A percentile compares a stretch with the other conserved stretches of the same genome.
These are phyloP conservation scores for Yarrowia sp. DNA, from an alignment of 805 yeast species.

Conservation along the genomic window DNA sequence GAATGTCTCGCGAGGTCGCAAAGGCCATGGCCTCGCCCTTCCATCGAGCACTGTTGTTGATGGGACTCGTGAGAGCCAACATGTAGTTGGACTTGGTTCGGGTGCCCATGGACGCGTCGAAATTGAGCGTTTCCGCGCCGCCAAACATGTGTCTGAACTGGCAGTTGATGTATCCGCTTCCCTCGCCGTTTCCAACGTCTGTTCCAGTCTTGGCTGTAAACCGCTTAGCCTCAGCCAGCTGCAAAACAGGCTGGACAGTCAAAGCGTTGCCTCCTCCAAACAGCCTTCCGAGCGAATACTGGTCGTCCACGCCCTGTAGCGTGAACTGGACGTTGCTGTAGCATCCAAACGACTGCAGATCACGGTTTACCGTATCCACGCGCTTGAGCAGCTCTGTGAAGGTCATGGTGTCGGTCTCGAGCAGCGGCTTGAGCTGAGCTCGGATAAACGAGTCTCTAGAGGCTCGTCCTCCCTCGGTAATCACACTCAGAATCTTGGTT, in stretches of 20 bases:
- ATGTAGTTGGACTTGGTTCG: constrained; percentile 56
- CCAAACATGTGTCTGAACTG: constrained; percentile 63
- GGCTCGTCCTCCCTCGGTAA: constrained; percentile 8
- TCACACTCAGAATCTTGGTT: background rate
- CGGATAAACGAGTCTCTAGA: constrained; percentile 12
- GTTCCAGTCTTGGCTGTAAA: constrained; percentile 91
- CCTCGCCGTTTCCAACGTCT: constrained; percentile 94
- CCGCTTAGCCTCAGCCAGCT: constrained; percentile 45
- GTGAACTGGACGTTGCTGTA: background rate
- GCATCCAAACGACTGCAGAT: constrained; percentile 14
- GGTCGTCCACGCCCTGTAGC: background rate
- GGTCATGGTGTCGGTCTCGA: constrained; percentile 1
- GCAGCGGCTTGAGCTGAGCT: constrained; percentile 9
- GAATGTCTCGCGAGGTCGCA: constrained; percentile 51
- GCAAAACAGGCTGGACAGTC: background rate
- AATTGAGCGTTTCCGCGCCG: constrained; percentile 60
- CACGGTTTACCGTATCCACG: background rate
- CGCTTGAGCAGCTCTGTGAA: background rate
- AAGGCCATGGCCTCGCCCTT: constrained; percentile 52
- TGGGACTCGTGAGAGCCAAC: constrained; percentile 52
- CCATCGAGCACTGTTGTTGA: constrained; percentile 50
- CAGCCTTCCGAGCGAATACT: background rate
- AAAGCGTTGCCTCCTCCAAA: constrained; percentile 1
- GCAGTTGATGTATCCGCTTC: constrained; percentile 84
- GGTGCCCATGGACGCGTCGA: constrained; percentile 60